These are phyloP conservation scores for Tinospora cordifolia DNA, from an alignment of 164 flowering plant species.

Conservation along the genomic window DNA sequence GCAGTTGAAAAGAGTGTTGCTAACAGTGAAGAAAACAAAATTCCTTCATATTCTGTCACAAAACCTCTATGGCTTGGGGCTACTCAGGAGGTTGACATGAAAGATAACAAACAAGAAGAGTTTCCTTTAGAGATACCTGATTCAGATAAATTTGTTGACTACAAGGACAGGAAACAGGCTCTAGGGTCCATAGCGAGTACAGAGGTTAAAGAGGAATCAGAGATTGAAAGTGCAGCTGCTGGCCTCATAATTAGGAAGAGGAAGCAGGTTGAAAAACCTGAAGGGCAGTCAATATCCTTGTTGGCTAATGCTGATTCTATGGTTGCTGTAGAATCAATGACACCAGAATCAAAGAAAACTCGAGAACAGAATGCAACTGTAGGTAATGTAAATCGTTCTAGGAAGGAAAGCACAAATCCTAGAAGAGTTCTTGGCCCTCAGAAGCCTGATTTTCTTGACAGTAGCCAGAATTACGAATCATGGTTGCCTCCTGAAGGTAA, in stretches of 20 bases:
- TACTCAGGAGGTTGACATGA: slow-evolving; percentile 30
- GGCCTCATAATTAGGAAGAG: slow-evolving; percentile 85
- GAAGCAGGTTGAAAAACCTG: slow-evolving; percentile 44
- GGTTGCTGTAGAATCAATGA: slow-evolving; percentile 72
- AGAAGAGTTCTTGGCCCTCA: slow-evolving; percentile 82
- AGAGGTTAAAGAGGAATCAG: slow-evolving; percentile 20
- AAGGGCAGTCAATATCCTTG: slow-evolving; percentile 21
- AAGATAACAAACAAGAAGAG: slow-evolving; percentile 28
- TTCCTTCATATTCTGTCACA: slow-evolving; percentile 31
- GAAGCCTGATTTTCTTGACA: slow-evolving; percentile 57
- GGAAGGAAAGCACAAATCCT: slow-evolving; percentile 36
- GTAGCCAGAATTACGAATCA: slow-evolving; percentile 42
- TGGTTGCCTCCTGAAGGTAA: slow-evolving; percentile 98
- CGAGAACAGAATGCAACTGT: slow-evolving; percentile 33
- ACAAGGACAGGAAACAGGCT: slow-evolving; percentile 62
- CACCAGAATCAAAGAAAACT: slow-evolving; percentile 67
- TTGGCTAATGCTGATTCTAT: slow-evolving; percentile 30
- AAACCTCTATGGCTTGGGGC: slow-evolving; percentile 98
- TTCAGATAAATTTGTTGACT: slow-evolving; percentile 66
- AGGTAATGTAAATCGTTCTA: slow-evolving; percentile 14
- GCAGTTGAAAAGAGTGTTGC: slow-evolving; percentile 24
- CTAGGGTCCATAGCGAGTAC: slow-evolving; percentile 25
- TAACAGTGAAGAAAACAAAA: slow-evolving; percentile 30
- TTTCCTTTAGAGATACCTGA: slow-evolving; percentile 23
- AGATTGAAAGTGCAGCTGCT: slow-evolving; percentile 63